Conservation (phyloP, 495 filamentous ascomycete genomes). For the Penicillium salamii region DNA sequence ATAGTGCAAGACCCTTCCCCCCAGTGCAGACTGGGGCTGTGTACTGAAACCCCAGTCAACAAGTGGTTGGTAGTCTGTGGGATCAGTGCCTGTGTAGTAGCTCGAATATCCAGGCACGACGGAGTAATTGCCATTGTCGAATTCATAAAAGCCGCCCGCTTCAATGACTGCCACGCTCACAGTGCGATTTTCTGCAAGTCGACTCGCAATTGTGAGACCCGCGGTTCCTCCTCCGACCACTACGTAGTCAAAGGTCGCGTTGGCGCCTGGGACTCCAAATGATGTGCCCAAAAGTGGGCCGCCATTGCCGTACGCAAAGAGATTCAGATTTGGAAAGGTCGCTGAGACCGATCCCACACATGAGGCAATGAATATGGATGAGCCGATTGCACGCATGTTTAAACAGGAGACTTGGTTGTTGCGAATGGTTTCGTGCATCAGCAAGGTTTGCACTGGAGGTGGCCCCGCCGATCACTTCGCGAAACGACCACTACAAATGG, state of each 20-base stretch:
- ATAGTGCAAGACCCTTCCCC: constrained; percentile 26
- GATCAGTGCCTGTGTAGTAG: constrained; percentile 32
- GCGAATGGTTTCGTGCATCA: background rate
- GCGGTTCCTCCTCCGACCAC: constrained; percentile 52
- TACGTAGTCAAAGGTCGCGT: constrained; percentile 16
- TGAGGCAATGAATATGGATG: background rate
- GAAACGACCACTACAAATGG: no score
- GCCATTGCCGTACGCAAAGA: constrained; percentile 1
- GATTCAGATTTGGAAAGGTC: constrained; percentile 33
- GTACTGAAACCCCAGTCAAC: constrained; percentile 50
- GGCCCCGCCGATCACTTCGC: no score
- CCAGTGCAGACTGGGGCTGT: constrained; percentile 29
- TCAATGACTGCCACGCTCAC: constrained; percentile 47
- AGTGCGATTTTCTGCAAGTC: constrained; percentile 31
- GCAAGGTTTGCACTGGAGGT: background rate
- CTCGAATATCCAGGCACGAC: constrained; percentile 36
- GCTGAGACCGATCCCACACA: constrained; percentile 22
- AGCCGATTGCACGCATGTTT: background rate
- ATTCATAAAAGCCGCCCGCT: constrained; percentile 52
- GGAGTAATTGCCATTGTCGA: constrained; percentile 44
- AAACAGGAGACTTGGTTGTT: no score
- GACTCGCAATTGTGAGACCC: constrained; percentile 44
- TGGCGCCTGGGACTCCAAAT: constrained; percentile 23
- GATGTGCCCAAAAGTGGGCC: constrained; percentile 45
- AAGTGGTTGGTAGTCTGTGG: constrained; percentile 40